These are phyloP conservation scores for Diplodia mutila DNA, from an alignment of 2,329 filamentous ascomycete species.

Conservation along the genomic window DNA sequence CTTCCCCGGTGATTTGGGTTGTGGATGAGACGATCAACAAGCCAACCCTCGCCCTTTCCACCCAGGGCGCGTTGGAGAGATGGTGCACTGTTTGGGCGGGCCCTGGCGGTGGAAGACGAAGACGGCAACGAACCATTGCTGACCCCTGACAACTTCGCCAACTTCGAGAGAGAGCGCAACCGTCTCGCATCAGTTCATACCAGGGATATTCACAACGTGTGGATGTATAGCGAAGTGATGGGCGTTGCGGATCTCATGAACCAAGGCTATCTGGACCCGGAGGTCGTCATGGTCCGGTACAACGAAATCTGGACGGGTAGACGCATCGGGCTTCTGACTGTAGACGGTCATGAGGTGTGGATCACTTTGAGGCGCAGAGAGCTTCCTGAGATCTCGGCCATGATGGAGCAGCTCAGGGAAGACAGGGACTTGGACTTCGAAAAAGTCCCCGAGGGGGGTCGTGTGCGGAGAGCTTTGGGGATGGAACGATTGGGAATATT, in stretches of 20 bases:
- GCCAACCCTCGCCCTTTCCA: no score
- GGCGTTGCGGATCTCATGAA: background rate
- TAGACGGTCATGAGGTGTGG: background rate
- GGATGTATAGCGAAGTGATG: background rate
- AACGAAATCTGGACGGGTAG: background rate
- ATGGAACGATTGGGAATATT: no score
- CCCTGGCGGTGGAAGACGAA: background rate
- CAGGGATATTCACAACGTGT: background rate
- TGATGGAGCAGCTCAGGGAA: background rate
- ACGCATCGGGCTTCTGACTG: background rate
- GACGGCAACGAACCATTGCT: background rate
- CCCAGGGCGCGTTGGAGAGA: no score
- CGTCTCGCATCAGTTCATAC: background rate
- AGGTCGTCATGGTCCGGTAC: background rate
- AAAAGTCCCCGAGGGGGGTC: no score
- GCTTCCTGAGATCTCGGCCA: background rate
- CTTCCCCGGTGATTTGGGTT: no score
- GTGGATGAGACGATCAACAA: no score
- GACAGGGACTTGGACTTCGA: no score
- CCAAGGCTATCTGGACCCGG: background rate
- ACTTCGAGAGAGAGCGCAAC: background rate
- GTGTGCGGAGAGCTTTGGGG: no score
- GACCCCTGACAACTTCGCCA: accelerated
- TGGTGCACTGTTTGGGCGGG: no score
- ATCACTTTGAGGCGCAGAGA: background rate